phyloP scores from a whole-genome alignment of 148 eudicot genomes.

The Rhododendron williamsianum region DNA sequence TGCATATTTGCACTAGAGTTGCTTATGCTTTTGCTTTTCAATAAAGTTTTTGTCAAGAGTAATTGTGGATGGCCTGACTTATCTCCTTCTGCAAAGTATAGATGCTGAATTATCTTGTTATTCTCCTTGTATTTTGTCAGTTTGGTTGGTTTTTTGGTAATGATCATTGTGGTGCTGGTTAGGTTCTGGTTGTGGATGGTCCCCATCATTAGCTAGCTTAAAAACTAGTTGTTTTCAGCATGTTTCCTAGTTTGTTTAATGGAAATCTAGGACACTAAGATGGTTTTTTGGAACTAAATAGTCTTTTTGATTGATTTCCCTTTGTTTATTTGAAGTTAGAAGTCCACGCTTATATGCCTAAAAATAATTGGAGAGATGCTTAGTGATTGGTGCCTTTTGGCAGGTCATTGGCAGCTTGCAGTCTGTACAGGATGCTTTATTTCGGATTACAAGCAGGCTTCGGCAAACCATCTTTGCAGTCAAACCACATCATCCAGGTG shows the following conservation, averaged over 20 bases:
- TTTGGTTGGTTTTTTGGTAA: background rate
- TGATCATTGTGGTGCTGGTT: background rate
- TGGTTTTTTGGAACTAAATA: background rate
- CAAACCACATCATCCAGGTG: conserved; percentile 28
- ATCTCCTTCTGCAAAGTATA: background rate
- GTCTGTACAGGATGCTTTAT: conserved; percentile 58
- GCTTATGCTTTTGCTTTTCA: background rate
- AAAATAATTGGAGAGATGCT: background rate
- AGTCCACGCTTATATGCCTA: background rate
- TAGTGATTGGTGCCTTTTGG: background rate
- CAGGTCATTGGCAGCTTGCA: conserved; percentile 53
- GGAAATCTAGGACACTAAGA: background rate
- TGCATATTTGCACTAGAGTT: background rate
- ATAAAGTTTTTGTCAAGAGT: background rate
- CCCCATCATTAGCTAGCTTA: background rate
- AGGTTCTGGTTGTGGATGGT: background rate
- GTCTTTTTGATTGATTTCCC: background rate
- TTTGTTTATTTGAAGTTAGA: background rate
- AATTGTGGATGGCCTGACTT: background rate
- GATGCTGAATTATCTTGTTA: background rate
- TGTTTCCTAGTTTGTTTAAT: background rate
- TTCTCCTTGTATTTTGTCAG: background rate
- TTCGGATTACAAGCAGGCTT: conserved; percentile 57
- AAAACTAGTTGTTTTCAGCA: background rate
- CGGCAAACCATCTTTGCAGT: conserved; percentile 37